phyloP scores from a whole-genome alignment of 1,284 basidiomycete species.

The Laetiporus sulphureus region DNA sequence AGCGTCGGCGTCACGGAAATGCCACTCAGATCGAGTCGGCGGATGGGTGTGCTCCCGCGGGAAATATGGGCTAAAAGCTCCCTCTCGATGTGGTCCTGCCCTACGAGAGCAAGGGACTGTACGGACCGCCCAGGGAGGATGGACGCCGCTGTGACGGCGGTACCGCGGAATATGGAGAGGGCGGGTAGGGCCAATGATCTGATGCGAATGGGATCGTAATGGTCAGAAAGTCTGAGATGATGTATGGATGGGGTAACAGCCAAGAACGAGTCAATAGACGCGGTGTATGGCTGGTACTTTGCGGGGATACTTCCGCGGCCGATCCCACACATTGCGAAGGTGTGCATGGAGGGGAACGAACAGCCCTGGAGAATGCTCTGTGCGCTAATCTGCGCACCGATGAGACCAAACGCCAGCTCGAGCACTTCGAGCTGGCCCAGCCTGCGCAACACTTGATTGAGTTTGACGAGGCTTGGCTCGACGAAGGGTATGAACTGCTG shows the following conservation, averaged over 20 bases:
- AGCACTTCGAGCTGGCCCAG: constrained; percentile 43
- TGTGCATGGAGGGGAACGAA: constrained; percentile 31
- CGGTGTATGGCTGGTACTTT: constrained; percentile 23
- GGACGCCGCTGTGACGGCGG: constrained; percentile 47
- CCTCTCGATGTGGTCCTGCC: constrained; percentile 47
- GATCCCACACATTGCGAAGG: constrained; percentile 46
- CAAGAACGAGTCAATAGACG: constrained; percentile 40
- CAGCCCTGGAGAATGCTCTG: constrained; percentile 23
- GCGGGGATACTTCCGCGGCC: constrained; percentile 30
- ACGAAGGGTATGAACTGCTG: constrained; percentile 21
- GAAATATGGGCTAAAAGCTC: constrained; percentile 46
- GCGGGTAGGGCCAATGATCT: constrained; percentile 35
- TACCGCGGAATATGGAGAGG: constrained; percentile 51
- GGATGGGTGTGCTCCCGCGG: constrained; percentile 37
- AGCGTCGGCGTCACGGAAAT: constrained; percentile 52
- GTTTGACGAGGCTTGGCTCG: constrained; percentile 17
- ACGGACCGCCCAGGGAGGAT: constrained; percentile 56
- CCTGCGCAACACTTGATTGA: constrained; percentile 31
- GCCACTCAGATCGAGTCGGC: constrained; percentile 49
- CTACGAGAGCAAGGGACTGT: constrained; percentile 45
- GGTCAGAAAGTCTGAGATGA: constrained; percentile 47
- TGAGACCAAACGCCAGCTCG: constrained; percentile 45
- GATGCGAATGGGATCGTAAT: constrained; percentile 32
- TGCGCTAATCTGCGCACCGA: constrained; percentile 19
- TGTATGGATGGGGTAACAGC: constrained; percentile 31